Percentiles rank a stretch among this genome's conserved stretches.
phyloP scores from a whole-genome alignment of 129 eudicot species.

The Smallanthus sonchifolius region DNA sequence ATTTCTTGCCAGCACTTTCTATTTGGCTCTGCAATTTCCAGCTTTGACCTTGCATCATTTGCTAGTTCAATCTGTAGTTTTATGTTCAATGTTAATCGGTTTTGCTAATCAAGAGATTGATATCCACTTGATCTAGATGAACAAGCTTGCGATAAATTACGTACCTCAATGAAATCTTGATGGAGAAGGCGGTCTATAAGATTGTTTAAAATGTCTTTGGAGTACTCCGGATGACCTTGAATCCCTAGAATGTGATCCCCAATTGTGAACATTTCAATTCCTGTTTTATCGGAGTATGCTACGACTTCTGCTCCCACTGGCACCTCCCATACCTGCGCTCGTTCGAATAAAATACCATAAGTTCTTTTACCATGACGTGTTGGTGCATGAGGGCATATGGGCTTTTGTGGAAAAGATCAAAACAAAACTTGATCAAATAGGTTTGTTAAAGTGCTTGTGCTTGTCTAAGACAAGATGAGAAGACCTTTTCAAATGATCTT shows the following conservation, averaged over 20 bases:
- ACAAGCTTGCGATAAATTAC: not conserved
- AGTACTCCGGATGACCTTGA: conserved; percentile 90
- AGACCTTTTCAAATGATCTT: not conserved
- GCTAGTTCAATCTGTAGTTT: conserved; percentile 42
- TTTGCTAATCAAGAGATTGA: not conserved
- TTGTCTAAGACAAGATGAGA: not conserved
- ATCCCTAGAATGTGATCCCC: conserved; percentile 63
- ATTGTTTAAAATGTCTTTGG: conserved; percentile 64
- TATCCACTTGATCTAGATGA: not conserved
- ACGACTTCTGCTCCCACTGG: conserved; percentile 60
- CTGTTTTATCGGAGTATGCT: conserved; percentile 66
- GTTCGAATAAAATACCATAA: not conserved
- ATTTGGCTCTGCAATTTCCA: conserved; percentile 54
- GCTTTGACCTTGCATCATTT: conserved; percentile 41
- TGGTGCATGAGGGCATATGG: not conserved
- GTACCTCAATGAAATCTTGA: conserved; percentile 43
- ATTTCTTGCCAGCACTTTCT: conserved; percentile 52
- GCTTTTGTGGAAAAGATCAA: not conserved
- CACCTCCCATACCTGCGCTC: conserved; percentile 48
- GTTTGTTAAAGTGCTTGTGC: not conserved
- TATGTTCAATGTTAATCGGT: not conserved
- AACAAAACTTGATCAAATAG: not conserved
- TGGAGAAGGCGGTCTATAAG: conserved; percentile 65
- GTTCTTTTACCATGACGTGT: not conserved
- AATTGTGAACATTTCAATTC: conserved; percentile 66